phyloP scores from a whole-genome alignment of 2,329 filamentous ascomycete genomes.

The Neoarthrinium moseri region DNA sequence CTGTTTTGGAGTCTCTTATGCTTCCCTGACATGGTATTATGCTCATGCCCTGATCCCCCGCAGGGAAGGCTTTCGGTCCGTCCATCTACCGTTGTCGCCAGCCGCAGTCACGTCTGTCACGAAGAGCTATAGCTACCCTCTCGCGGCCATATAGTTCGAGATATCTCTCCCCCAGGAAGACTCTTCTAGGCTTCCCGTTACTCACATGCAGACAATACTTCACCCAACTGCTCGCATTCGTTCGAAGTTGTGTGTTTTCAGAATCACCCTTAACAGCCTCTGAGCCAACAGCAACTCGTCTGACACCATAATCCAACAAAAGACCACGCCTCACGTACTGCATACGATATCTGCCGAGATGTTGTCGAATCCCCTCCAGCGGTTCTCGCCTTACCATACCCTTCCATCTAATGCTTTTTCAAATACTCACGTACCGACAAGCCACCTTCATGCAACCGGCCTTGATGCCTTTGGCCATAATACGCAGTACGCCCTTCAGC shows the following conservation, averaged over 20 bases:
- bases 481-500: conserved; percentile 73
- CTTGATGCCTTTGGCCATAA: conserved; percentile 68
- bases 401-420: conserved; percentile 56
- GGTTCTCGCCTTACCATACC: conserved; percentile 60
- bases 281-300: conserved; percentile 10
- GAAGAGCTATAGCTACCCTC: conserved; percentile 32
- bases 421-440: conserved; percentile 50
- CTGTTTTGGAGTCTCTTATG: conserved; percentile 36
- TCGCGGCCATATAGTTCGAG: conserved; percentile 28
- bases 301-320: background rate
- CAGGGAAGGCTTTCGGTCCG: conserved; percentile 37
- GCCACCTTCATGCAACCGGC: conserved; percentile 51
- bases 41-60: conserved; percentile 35
- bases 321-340: background rate
- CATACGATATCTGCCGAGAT: conserved; percentile 41
- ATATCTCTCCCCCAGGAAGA: conserved; percentile 25
- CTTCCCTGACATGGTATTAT: conserved; percentile 34
- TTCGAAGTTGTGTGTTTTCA: conserved; percentile 34
- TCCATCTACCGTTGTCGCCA: conserved; percentile 36
- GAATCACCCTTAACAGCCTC: conserved; percentile 17
- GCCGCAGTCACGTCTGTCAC: conserved; percentile 29
- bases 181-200: conserved; percentile 20
- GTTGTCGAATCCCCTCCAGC: conserved; percentile 64
- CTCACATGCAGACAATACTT: conserved; percentile 34
- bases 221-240: conserved; percentile 42